Evolutionary conservation across 2,329 filamentous ascomycete genomes (phyloP).

Genomic region (Fusarium citri): DNA sequence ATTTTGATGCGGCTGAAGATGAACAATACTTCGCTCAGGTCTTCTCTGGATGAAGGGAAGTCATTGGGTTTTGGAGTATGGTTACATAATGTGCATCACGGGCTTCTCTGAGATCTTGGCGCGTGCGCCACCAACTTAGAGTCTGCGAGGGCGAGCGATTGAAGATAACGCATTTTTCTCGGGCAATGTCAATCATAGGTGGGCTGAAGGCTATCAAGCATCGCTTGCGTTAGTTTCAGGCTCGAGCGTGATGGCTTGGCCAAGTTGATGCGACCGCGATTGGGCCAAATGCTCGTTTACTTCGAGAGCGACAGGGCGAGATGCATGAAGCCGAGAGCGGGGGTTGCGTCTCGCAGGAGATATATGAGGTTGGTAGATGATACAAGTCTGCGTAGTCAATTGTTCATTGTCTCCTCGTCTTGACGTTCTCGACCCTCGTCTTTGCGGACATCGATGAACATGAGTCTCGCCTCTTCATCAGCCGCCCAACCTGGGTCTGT

Average conservation of each 20-base stretch:
- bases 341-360: not conserved
- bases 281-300: not conserved
- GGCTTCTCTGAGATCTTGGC: not conserved
- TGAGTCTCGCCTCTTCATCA: slow-evolving; percentile 3
- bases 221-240: not conserved
- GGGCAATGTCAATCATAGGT: not conserved
- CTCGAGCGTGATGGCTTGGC: not conserved
- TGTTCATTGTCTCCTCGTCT: not conserved
- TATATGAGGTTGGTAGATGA: not conserved
- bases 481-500: not conserved
- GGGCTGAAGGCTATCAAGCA: not conserved
- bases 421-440: not conserved
- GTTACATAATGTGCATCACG: not conserved
- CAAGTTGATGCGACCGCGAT: not conserved
- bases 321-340: not conserved
- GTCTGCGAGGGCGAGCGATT: not conserved
- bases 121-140: not conserved
- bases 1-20: not conserved
- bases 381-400: not conserved
- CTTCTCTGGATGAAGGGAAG: not conserved
- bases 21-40: not conserved
- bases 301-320: not conserved
- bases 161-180: not conserved
- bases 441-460: not conserved
- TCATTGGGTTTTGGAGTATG: not conserved